Base-by-base conservation (phyloP, 192 early-diverging fungal species). In the Chytriomyces confervae region DNA sequence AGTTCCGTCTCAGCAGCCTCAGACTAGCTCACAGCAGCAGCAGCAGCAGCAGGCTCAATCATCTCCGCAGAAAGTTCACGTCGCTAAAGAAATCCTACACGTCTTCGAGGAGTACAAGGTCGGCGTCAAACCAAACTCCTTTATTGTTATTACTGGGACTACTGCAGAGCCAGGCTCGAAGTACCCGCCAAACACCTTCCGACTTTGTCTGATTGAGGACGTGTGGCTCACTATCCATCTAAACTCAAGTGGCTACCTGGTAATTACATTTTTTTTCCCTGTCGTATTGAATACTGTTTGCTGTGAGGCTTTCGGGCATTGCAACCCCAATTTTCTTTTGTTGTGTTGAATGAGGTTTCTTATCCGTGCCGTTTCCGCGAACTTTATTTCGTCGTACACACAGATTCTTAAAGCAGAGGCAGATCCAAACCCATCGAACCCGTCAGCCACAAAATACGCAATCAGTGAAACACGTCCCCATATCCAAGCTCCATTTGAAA, bases 401-500 rank as follows among this genome's bases (percentile, higher is more conserved):
- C 50, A 76, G 64, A 76, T 67, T 53, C 43, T 76, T 60, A 75
- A 65, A 62, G 73, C 73, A 13, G 73, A 75, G 45, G 73, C 73
- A 46, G 75, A 50, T 49, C 75, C 75, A 61, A 65, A 76, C 36
- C 50, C 73, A 16, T 47, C 69, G 7, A 72, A 72, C 36, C 57
- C 62, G 27, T 64, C 73, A 13, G 62, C 61, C 16, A 65, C 73
- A 27, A 65, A 62, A 50, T 75, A 62, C 57, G 73, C 73, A 10
- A 11, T 75, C 8, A 45, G 29, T 18, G 73, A 75, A 64, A 75
- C 62, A n/a, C 73, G 73, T 27, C 73, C 73, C n/a, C 73, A 75
- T 36, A 64, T 75, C 45, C 73, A 65, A 29, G 73, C 62, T 50
- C 77, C 66, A 13, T 81, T 79, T 73, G 80, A 81, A 44, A 62